A percentile compares a stretch with the other conserved stretches of the same genome.
Evolutionary conservation across 345 rosid species (phyloP).

Genomic region (Clausena lansium): DNA sequence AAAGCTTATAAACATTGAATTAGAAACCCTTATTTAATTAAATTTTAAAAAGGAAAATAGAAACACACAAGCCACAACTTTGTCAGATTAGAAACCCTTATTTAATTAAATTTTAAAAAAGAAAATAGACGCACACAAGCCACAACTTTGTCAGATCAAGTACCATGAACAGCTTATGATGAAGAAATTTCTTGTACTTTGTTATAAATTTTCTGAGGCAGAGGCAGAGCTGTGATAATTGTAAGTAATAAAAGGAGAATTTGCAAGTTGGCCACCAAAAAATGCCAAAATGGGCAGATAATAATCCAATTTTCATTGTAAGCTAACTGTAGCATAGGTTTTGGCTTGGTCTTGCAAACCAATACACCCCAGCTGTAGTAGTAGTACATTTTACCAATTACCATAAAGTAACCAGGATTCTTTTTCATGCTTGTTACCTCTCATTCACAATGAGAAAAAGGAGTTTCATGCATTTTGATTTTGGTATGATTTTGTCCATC

Average conservation of each 20-base stretch:
- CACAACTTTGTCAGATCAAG: neutral
- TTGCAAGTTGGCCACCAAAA: neutral
- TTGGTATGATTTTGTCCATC: slow-evolving; percentile 8
- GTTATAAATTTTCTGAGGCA: neutral
- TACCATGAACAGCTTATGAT: neutral
- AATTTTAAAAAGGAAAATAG: no score
- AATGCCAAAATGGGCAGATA: neutral
- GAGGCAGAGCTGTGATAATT: neutral
- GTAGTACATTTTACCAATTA: neutral
- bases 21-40: neutral
- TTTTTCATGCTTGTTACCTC: neutral
- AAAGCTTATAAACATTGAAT: neutral
- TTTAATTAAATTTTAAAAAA: no score
- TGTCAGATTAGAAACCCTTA: no score
- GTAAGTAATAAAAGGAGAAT: neutral
- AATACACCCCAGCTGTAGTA: neutral
- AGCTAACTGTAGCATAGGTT: neutral
- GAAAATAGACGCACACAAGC: no score
- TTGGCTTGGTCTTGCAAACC: neutral
- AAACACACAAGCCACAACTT: no score
- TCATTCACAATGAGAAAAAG: neutral
- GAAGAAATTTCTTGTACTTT: neutral
- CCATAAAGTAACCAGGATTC: neutral
- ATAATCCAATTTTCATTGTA: neutral
- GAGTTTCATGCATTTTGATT: neutral